Base-by-base conservation (phyloP, 2,329 filamentous ascomycete genomes). In the Monilinia fructicola region DNA sequence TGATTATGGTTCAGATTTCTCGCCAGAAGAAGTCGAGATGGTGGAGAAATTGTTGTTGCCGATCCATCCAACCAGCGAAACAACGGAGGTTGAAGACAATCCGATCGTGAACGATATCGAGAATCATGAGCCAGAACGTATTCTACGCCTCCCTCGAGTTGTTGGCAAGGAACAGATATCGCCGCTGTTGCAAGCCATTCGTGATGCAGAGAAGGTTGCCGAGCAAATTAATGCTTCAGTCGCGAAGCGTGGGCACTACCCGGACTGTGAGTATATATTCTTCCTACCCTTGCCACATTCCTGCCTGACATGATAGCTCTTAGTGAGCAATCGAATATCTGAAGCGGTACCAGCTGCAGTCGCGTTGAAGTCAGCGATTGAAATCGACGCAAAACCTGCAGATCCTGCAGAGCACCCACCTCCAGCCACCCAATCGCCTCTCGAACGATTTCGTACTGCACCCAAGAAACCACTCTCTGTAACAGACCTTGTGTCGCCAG, bases 401-500 rank as follows among this genome's bases (percentile, higher is more conserved):
- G 42, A 44, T 65, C 44, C 64, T 38, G 63, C 64, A 55, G 54
- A 60, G 11, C 12, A 31, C 14, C 48, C 65, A 21, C 42, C 31
- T 12, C 69, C 71, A 18, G 84, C 88, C 74, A 76, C 76, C 11
- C 80, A 83, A 68, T 82, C 87, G 11, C 93, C 93, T 0, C 79
- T 97, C 2, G 84, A 92, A 69, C 87, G 90, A 44, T 97, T 96
- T 73, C 89, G 93, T 48, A 87, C 87, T 1, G 88, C 85, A 66
- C 92, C 92, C 0, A 89, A 84, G 74, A 94, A 92, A 75, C 87
- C 91, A 0, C 83, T 98, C 10, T 92, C 91, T 0, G 95, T 98
- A 1, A 93, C 91, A 2, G 95, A 99, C 77, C 80, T 98, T 31
- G 87, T 93, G 0, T 90, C 92, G 1, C 93, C 93, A 2, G 89